Evolutionary conservation across 345 rosid genomes (phyloP).

Genomic region (Citrus inodora): DNA sequence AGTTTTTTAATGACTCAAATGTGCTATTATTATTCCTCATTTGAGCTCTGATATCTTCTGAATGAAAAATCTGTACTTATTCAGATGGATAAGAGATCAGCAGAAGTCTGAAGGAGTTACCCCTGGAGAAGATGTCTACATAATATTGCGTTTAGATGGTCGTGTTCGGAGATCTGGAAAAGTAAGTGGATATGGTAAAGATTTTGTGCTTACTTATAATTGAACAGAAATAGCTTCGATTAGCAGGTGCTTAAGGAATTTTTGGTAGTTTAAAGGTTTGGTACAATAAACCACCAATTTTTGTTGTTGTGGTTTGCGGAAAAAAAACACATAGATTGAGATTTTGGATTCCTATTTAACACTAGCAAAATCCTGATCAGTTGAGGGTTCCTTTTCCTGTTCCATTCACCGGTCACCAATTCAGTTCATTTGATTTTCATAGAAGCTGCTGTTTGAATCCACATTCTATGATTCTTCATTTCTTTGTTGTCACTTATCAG

Average conservation of each 20-base stretch:
- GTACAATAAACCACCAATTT: neutral
- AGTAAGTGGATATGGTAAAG: slow-evolving; percentile 36
- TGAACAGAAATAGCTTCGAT: neutral
- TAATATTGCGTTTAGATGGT: slow-evolving; percentile 89
- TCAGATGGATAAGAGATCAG: slow-evolving; percentile 91
- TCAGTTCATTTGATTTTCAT: neutral
- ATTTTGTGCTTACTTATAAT: neutral
- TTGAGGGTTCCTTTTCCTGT: slow-evolving; percentile 1
- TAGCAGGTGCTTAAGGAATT: neutral
- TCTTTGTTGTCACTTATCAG: neutral
- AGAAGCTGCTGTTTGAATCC: neutral
- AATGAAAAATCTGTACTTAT: slow-evolving; percentile 12
- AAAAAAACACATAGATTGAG: neutral
- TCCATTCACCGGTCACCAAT: neutral
- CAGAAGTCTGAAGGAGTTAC: slow-evolving; percentile 83
- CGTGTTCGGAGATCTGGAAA: slow-evolving; percentile 91
- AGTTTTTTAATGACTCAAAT: neutral
- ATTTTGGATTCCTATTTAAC: neutral
- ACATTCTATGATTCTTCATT: neutral
- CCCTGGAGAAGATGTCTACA: slow-evolving; percentile 86
- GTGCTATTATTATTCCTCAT: neutral
- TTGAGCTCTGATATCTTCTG: slow-evolving; percentile 10
- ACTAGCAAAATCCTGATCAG: neutral
- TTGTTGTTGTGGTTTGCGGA: neutral
- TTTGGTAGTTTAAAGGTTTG: neutral